Evolutionary conservation across 2,329 filamentous ascomycete genomes (phyloP), one percentile per base, ranked within the genome.

Genomic region (Pseudocercospora pini-densiflorae): DNA sequence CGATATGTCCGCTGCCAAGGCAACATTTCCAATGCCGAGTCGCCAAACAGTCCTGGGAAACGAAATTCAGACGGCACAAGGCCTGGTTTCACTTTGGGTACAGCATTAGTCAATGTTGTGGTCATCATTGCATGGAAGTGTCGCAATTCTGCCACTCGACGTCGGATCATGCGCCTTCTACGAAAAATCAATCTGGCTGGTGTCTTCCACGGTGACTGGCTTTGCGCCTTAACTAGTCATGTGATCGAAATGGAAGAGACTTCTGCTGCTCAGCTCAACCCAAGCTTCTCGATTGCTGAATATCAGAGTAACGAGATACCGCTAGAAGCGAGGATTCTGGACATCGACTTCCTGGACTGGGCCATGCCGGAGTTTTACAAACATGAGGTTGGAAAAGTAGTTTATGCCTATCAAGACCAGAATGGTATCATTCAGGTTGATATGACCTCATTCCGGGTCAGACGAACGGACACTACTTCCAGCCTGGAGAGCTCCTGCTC

Each of bases 281-380:
- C 40, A 9, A 10, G 12, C 31, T 33, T 33, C 12, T 12, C 31
- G 10, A 33, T 33, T 33, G 31, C 31, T 33, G 31, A 33, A 10
- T 53, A 49, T 33, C 59, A 51, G 16, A 31, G 5, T n/a, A 9
- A 51, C 47, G 36, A 61, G 40, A 53, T 61, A 5, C 59, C 59
- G 5, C 40, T 23, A 10, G 59, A 61, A 33, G 59, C 59, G 12
- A 16, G 59, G 19, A 12, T 61, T n/a, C 21, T 61, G 21, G 45
- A 61, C 10, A n/a, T 61, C 9, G 47, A 61, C 9, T 19, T 61
- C 36, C 31, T 31, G 8, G 59, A 61, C 9, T 61, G 59, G 59
- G 23, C 23, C 8, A 51, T 33, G 14, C 24, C 19, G 8, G 45
- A 51, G 24, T 61, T 61, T 27, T 61, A 61, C 27, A 51, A 61